phyloP scores from a whole-genome alignment of 202 grass and related monocot species.

The Bolboschoenoplectus hybrid region DNA sequence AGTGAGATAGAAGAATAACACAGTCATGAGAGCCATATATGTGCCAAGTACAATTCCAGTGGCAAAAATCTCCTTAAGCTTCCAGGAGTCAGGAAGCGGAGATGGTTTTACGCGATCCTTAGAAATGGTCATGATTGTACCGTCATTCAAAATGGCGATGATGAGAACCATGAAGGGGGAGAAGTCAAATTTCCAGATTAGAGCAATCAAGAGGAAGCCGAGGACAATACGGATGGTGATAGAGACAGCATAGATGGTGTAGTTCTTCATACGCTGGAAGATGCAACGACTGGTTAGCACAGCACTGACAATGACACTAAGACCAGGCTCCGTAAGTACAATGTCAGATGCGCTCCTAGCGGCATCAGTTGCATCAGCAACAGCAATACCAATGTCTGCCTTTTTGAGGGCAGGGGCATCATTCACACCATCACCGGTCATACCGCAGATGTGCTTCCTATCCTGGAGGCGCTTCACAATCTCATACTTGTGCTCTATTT shows the following conservation, averaged over 20 bases:
- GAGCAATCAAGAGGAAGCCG: slow-evolving; percentile 77
- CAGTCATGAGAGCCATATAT: slow-evolving; percentile 76
- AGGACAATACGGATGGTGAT: slow-evolving; percentile 96
- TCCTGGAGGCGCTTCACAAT: slow-evolving; percentile 93
- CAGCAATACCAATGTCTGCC: slow-evolving; percentile 94
- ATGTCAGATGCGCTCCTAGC: slow-evolving; percentile 92
- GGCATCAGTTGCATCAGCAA: slow-evolving; percentile 88
- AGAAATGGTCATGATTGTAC: slow-evolving; percentile 99
- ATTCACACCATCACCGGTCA: slow-evolving; percentile 94
- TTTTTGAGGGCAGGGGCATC: slow-evolving; percentile 96
- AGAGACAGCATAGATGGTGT: slow-evolving; percentile 97
- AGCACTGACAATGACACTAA: slow-evolving; percentile 84
- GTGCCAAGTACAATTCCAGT: slow-evolving; percentile 86
- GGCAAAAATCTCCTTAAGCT: slow-evolving; percentile 88
- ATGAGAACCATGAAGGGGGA: slow-evolving; percentile 95
- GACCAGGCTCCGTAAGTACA: slow-evolving; percentile 83
- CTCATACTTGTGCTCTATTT: slow-evolving; percentile 88
- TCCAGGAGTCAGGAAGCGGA: slow-evolving; percentile 75
- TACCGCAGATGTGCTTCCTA: slow-evolving; percentile 79
- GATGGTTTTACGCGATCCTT: slow-evolving; percentile 90
- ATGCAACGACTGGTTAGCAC: slow-evolving; percentile 86
- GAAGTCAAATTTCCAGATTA: slow-evolving; percentile 93
- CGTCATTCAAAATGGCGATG: slow-evolving; percentile 96
- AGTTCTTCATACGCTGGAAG: slow-evolving; percentile 99
- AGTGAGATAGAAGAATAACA: slow-evolving; percentile 70